Percentiles rank a stretch among this genome's conserved stretches.
These are phyloP conservation scores for Pyracantha coccinea DNA, from an alignment of 331 rosid genomes.

Conservation along the genomic window DNA sequence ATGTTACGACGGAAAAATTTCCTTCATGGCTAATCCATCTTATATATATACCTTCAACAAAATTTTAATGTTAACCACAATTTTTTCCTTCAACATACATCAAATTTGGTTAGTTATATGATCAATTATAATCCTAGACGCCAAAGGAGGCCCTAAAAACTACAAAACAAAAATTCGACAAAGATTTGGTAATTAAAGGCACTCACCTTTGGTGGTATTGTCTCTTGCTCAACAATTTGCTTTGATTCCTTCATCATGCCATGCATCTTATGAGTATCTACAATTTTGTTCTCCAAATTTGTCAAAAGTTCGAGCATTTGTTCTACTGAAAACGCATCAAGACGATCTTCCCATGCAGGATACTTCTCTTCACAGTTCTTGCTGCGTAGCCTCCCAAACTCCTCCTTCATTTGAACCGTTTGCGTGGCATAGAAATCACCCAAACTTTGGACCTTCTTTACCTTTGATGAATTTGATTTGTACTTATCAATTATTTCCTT, in stretches of 20 bases:
- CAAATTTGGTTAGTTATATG: no score
- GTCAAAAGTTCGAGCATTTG: not conserved
- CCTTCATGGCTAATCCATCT: no score
- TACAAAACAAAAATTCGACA: no score
- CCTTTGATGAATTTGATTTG: not conserved
- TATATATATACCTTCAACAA: no score
- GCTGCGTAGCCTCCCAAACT: not conserved
- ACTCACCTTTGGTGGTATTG: not conserved
- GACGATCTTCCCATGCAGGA: slow-evolving; percentile 2
- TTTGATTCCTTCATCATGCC: not conserved
- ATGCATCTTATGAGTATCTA: not conserved
- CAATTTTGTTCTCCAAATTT: not conserved
- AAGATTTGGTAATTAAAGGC: no score
- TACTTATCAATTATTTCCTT: not conserved
- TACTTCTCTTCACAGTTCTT: not conserved
- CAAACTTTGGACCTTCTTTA: not conserved
- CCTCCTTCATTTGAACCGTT: not conserved
- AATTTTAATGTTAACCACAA: no score
- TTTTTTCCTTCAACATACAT: no score
- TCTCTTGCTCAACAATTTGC: not conserved
- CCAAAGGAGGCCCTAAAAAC: no score
- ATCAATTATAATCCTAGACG: no score
- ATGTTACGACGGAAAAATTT: no score
- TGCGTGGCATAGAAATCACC: slow-evolving; percentile 3
- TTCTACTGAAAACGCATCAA: not conserved